phyloP scores from a whole-genome alignment of 2,329 filamentous ascomycete species.

The Hypoxylon sp. region DNA sequence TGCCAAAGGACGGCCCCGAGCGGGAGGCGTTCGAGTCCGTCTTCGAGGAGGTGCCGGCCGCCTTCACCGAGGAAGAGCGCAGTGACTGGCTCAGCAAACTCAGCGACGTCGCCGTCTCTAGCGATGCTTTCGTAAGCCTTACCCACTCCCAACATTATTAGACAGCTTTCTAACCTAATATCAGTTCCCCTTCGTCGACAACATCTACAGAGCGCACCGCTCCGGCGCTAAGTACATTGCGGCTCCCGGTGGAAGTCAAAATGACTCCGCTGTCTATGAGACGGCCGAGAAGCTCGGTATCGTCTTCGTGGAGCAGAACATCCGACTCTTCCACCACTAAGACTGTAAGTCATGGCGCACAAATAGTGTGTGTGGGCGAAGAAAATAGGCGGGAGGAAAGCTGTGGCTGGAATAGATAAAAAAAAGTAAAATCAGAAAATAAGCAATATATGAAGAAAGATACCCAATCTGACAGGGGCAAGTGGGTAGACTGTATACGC shows the following conservation, averaged over 20 bases:
- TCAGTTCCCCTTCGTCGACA: constrained; percentile 99
- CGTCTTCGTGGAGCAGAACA: constrained; percentile 95
- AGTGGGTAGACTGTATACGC: constrained; percentile 18
- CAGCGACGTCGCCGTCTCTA: constrained; percentile 86
- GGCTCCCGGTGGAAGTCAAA: constrained; percentile 90
- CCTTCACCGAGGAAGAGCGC: constrained; percentile 88
- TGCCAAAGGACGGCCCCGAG: constrained; percentile 87
- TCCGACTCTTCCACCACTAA: constrained; percentile 95
- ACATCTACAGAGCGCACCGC: constrained; percentile 90
- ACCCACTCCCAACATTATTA: not conserved
- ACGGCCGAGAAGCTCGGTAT: constrained; percentile 94
- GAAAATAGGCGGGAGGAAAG: constrained; percentile 6
- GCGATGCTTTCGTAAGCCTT: constrained; percentile 89
- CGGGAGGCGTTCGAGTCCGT: constrained; percentile 87
- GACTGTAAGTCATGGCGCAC: constrained; percentile 50
- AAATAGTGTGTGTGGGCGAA: constrained; percentile 6
- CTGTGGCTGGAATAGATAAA: constrained; percentile 34
- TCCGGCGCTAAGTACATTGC: constrained; percentile 97
- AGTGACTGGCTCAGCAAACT: constrained; percentile 88
- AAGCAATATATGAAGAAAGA: constrained; percentile 28
- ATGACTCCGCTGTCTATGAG: constrained; percentile 84
- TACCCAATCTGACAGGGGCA: constrained; percentile 29
- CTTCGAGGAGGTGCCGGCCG: constrained; percentile 88
- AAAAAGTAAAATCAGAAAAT: constrained; percentile 22
- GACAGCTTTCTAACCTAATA: constrained; percentile 47